Percentiles rank a stretch among this genome's conserved stretches.
These are phyloP conservation scores for Eucalyptus globulus DNA, from an alignment of 345 rosid species.

Conservation along the genomic window DNA sequence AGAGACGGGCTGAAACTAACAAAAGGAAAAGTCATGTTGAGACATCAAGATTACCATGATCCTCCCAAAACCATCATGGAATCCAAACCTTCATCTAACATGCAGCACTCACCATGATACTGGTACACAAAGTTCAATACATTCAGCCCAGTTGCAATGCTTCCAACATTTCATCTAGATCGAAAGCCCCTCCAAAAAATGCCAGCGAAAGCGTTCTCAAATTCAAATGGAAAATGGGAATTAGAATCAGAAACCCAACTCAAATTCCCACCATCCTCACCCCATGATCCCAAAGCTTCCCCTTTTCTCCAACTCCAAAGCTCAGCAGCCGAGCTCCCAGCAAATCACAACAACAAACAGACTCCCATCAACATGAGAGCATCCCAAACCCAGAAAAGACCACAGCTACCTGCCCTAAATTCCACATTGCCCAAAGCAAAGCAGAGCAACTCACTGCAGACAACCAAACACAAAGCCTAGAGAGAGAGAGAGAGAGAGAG, in stretches of 20 bases:
- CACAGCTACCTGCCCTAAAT: not conserved
- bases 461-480: not conserved
- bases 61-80: not conserved
- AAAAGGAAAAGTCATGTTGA: not conserved
- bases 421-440: not conserved
- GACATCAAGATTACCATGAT: not conserved
- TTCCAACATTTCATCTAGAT: not conserved
- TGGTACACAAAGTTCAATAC: not conserved
- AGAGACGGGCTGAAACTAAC: not conserved
- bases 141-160: not conserved
- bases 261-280: not conserved
- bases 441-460: not conserved
- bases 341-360: not conserved
- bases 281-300: not conserved
- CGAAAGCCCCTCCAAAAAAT: not conserved
- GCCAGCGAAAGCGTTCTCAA: not conserved
- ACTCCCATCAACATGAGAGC: not conserved
- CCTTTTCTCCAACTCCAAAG: not conserved
- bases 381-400: not conserved
- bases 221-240: not conserved
- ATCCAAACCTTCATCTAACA: not conserved
- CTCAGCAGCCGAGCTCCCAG: not conserved
- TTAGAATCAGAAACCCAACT: not conserved
- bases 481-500: not conserved
- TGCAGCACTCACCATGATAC: not conserved